These are phyloP conservation scores for Knoxia roxburghii DNA, from an alignment of 257 asterid genomes.

Conservation along the genomic window DNA sequence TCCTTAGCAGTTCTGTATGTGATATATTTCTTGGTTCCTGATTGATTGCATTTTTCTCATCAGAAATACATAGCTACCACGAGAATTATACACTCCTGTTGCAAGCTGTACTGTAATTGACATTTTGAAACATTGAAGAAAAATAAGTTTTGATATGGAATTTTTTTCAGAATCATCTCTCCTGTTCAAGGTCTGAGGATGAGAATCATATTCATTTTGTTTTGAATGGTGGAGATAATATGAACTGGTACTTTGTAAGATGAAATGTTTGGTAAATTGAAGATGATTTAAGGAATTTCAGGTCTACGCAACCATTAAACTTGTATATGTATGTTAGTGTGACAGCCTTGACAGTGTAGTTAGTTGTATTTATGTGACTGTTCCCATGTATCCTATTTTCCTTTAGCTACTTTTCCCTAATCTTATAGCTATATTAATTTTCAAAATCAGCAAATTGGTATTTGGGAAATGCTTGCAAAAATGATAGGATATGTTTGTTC, in stretches of 20 bases:
- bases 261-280: slow-evolving; percentile 7
- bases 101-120: background rate
- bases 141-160: background rate
- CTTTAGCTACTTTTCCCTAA: background rate
- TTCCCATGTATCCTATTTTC: background rate
- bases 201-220: background rate
- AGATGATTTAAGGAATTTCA: background rate
- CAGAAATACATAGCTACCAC: background rate
- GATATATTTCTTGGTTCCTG: background rate
- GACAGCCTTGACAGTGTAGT: background rate
- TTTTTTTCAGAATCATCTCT: background rate
- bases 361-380: background rate
- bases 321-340: background rate
- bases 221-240: slow-evolving; percentile 2
- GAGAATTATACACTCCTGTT: background rate
- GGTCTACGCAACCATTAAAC: background rate
- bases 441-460: background rate
- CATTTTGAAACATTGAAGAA: background rate
- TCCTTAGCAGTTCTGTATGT: background rate
- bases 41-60: background rate
- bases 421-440: background rate
- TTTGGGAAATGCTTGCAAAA: background rate
- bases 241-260: background rate
- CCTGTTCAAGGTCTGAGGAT: background rate
- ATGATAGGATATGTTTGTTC: background rate